phyloP scores from a whole-genome alignment of 441 rosid species.

The Kokia cookei region DNA sequence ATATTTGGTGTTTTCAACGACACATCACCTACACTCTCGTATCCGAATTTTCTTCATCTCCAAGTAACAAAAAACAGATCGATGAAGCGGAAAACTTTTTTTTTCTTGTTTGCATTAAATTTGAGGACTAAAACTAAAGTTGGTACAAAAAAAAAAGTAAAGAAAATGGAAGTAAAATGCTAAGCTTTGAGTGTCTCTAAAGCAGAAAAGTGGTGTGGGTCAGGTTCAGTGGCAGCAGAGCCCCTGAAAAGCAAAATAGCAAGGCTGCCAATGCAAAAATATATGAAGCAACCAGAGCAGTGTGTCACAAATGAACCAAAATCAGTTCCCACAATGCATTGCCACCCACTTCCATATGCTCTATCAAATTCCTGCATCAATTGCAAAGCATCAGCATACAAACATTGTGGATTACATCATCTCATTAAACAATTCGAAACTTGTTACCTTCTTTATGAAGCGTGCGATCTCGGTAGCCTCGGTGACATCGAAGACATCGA shows the following conservation, averaged over 20 bases:
- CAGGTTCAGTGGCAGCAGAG: slow-evolving; percentile 23
- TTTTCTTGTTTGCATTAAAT: no score
- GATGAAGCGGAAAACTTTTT: no score
- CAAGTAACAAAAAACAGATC: no score
- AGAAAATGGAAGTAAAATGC: no score
- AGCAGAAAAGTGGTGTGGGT: slow-evolving; percentile 14
- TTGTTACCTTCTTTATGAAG: slow-evolving; percentile 60
- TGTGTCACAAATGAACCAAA: slow-evolving; percentile 68
- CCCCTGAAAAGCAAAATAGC: slow-evolving; percentile 59
- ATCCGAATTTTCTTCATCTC: no score
- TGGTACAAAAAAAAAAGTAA: no score
- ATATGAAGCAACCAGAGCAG: slow-evolving; percentile 44
- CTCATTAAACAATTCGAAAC: neutral
- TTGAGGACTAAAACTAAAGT: no score
- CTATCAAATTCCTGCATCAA: slow-evolving; percentile 49
- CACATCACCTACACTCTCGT: no score
- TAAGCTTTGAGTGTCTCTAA: no score
- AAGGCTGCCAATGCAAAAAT: slow-evolving; percentile 51
- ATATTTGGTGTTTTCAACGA: no score
- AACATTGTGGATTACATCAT: neutral
- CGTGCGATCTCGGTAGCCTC: slow-evolving; percentile 65
- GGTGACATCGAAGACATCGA: slow-evolving; percentile 71
- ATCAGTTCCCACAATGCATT: slow-evolving; percentile 63
- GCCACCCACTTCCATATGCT: slow-evolving; percentile 50
- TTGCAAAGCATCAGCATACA: neutral